Evolutionary conservation across 2,329 filamentous ascomycete species (phyloP), one percentile per base, ranked within the genome.

Genomic region (Paraphaeosphaeria minitans): DNA sequence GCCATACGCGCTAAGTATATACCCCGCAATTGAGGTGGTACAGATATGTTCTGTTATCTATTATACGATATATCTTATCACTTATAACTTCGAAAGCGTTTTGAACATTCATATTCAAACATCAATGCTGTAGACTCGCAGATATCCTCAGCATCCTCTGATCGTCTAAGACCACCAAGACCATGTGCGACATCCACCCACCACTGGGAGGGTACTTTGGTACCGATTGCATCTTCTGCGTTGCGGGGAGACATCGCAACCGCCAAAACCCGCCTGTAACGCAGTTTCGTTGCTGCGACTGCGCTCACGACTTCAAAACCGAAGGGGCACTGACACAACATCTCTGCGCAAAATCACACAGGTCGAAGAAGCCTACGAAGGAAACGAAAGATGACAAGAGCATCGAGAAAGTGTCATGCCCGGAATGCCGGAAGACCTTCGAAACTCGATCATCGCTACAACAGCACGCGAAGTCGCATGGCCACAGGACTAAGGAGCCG

Each of bases 231-330:
- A 37, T 37, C 35, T 39, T 39, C 35, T 39, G 35, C 35, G 16
- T 13, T 39, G 16, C 13, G 35, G 16, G n/a, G 35, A 39, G 35
- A 39, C 35, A 16, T 12, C 35, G 16, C 13, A 6, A 39, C 13
- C 3, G 14, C 4, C 35, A 3, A 39, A n/a, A n/a, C 5, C 35
- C 35, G 8, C 35, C 35, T 16, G 35, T 12, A 24, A 49, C 47
- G n/a, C 47, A 49, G 19, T 49, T 49, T 21, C 47, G 31, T 29
- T 49, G 47, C 19, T 49, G 47, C 29, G 31, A 49, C 47, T 49
- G 47, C 14, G 31, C 19, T 29, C 47, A 29, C 14, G 47, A 49
- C 19, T 37, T 49, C 47, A 35, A 21, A 9, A 24, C 1, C 16
- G 47, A 49, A 21, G 13, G 21, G 6, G 16, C 47, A 24, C 24